Evolutionary conservation across 2,329 filamentous ascomycete genomes (phyloP).

Genomic region (Cordyceps pruinosa): DNA sequence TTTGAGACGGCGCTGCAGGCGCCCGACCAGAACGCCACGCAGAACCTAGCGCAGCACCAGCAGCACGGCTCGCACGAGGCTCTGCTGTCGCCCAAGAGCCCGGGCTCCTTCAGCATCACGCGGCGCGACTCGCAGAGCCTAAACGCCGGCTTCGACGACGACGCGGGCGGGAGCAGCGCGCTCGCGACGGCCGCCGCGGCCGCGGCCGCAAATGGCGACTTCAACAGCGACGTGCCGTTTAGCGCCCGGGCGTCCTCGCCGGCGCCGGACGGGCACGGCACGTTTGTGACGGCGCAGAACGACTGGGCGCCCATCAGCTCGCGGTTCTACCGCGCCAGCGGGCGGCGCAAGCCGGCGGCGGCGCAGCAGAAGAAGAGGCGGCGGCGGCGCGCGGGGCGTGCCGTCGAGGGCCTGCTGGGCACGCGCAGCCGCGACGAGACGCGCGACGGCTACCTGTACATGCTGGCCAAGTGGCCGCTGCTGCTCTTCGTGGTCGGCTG

Average conservation of each 20-base stretch:
- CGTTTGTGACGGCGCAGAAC: conserved; percentile 83
- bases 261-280: conserved; percentile 23
- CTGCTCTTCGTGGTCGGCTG: conserved; percentile 73
- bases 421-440: conserved; percentile 80
- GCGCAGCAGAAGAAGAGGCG: conserved; percentile 15
- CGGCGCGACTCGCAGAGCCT: conserved; percentile 31
- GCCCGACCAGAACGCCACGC: conserved; percentile 62
- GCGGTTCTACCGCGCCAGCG: conserved; percentile 43
- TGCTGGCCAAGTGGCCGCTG: conserved; percentile 85
- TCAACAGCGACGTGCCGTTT: conserved; percentile 25
- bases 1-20: conserved; percentile 79
- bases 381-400: conserved; percentile 30
- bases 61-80: conserved; percentile 37
- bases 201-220: conserved; percentile 15
- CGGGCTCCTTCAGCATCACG: conserved; percentile 35
- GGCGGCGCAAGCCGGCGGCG: conserved; percentile 27
- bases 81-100: conserved; percentile 35
- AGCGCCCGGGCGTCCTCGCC: conserved; percentile 12
- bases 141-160: conserved; percentile 24
- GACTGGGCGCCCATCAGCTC: conserved; percentile 91
- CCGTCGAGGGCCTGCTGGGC: conserved; percentile 36
- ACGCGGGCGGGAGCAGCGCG: conserved; percentile 22
- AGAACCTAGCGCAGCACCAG: background rate
- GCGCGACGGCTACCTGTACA: conserved; percentile 85
- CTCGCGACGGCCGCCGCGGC: conserved; percentile 19